phyloP scores from a whole-genome alignment of 1,284 basidiomycete genomes.

The Leccinum ponderosum region DNA sequence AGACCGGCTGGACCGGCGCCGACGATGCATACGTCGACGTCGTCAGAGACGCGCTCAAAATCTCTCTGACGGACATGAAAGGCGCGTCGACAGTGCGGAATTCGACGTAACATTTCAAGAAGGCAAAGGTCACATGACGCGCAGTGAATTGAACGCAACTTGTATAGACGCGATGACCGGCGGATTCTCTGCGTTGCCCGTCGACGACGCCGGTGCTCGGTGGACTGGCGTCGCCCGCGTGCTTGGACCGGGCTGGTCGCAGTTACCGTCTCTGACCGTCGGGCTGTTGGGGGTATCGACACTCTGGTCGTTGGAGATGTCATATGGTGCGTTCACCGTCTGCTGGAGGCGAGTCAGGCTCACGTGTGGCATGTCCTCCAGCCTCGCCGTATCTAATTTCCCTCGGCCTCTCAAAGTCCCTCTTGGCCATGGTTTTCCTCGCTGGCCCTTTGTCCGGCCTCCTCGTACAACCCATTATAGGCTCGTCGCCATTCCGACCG shows the following conservation, averaged over 20 bases:
- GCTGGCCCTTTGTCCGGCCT: conserved; percentile 93
- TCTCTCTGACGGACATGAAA: conserved; percentile 38
- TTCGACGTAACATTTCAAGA: neutral
- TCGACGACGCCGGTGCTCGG: conserved; percentile 39
- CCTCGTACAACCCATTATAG: conserved; percentile 90
- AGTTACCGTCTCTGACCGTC: conserved; percentile 72
- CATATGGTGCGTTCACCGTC: conserved; percentile 61
- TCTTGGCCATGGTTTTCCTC: conserved; percentile 90
- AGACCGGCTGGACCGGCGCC: conserved; percentile 95
- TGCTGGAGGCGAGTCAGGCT: neutral
- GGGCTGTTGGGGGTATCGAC: conserved; percentile 82
- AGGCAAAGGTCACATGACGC: neutral
- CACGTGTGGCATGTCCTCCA: conserved; percentile 11
- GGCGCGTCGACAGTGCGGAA: conserved; percentile 9
- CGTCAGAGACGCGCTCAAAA: conserved; percentile 80
- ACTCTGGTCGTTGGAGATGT: conserved; percentile 92
- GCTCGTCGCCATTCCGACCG: conserved; percentile 25
- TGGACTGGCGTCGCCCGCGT: conserved; percentile 58
- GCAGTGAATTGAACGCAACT: neutral
- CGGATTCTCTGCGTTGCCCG: conserved; percentile 40
- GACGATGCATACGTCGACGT: conserved; percentile 97
- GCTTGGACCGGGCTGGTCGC: conserved; percentile 59
- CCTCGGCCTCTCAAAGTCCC: conserved; percentile 85
- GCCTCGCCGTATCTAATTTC: conserved; percentile 93
- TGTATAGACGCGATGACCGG: conserved; percentile 40